Conservation (phyloP, 2,329 filamentous ascomycete species). For the Davidsoniella neocaledoniae region DNA sequence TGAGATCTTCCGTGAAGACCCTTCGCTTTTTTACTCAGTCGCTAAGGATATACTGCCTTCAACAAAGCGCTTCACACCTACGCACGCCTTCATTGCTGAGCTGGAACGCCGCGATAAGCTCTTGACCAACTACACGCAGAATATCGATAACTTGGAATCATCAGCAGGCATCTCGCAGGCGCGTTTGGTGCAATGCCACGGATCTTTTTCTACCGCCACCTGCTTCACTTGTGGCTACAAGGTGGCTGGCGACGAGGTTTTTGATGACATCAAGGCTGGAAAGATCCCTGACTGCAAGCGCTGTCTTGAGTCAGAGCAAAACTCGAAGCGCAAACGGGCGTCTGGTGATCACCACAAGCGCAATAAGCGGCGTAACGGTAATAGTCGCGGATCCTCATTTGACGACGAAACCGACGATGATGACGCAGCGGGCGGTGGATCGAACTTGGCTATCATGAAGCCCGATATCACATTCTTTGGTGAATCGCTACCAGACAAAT, state of each 20-base stretch:
- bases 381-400: slow-evolving; percentile 16
- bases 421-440: slow-evolving; percentile 30
- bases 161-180: slow-evolving; percentile 66
- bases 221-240: slow-evolving; percentile 69
- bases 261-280: slow-evolving; percentile 59
- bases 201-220: slow-evolving; percentile 81
- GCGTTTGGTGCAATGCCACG: slow-evolving; percentile 89
- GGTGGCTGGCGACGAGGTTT: slow-evolving; percentile 61
- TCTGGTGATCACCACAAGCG: slow-evolving; percentile 20
- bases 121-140: slow-evolving; percentile 94
- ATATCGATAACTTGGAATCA: slow-evolving; percentile 91
- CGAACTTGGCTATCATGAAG: slow-evolving; percentile 69
- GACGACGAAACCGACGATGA: slow-evolving; percentile 15
- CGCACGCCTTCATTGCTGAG: slow-evolving; percentile 82
- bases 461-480: slow-evolving; percentile 98
- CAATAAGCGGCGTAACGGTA: slow-evolving; percentile 6
- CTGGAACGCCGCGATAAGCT: slow-evolving; percentile 79
- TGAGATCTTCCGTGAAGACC: slow-evolving; percentile 67
- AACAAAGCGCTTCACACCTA: slow-evolving; percentile 68
- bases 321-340: slow-evolving; percentile 25
- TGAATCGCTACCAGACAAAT: slow-evolving; percentile 70
- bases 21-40: slow-evolving; percentile 76
- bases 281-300: slow-evolving; percentile 60
- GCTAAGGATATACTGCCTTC: slow-evolving; percentile 80
- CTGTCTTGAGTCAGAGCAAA: slow-evolving; percentile 32